Evolutionary conservation across 345 rosid genomes (phyloP).

Genomic region (Syzygium aqueum): DNA sequence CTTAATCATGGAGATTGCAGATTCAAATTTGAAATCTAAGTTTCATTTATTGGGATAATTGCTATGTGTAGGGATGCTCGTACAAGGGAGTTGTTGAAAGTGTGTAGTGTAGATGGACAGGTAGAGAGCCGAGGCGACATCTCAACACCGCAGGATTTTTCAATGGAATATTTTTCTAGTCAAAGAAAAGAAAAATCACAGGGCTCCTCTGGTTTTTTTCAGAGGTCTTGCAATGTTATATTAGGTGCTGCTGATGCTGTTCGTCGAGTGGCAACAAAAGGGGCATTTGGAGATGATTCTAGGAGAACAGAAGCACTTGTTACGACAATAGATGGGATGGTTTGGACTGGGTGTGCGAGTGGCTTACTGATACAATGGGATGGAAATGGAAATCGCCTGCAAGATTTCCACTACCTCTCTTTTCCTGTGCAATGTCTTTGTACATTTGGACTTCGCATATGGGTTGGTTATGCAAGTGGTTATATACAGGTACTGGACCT

Average conservation of each 20-base stretch:
- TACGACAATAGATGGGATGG: slow-evolving; percentile 50
- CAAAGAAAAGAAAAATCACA: slow-evolving; percentile 69
- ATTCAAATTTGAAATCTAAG: neutral
- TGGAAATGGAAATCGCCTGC: slow-evolving; percentile 69
- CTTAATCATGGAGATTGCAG: neutral
- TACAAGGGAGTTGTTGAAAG: slow-evolving; percentile 70
- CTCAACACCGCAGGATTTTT: slow-evolving; percentile 46
- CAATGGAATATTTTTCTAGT: slow-evolving; percentile 34
- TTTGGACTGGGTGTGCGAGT: slow-evolving; percentile 82
- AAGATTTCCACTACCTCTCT: slow-evolving; percentile 48
- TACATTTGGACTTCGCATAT: slow-evolving; percentile 57
- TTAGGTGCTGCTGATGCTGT: slow-evolving; percentile 99
- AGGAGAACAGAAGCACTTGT: slow-evolving; percentile 71
- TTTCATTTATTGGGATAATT: neutral
- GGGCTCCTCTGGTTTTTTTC: slow-evolving; percentile 69
- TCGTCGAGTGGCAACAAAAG: slow-evolving; percentile 78
- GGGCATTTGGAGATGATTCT: slow-evolving; percentile 76
- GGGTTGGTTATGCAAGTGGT: slow-evolving; percentile 87
- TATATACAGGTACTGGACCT: slow-evolving; percentile 67
- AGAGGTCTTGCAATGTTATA: slow-evolving; percentile 86
- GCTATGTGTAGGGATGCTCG: slow-evolving; percentile 76
- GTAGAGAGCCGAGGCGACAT: slow-evolving; percentile 62
- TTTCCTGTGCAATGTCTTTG: slow-evolving; percentile 79
- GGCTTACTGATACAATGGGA: slow-evolving; percentile 85
- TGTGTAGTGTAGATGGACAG: slow-evolving; percentile 82